Conservation (phyloP, 139 green algal species). For the Yamagishiella unicocca region DNA sequence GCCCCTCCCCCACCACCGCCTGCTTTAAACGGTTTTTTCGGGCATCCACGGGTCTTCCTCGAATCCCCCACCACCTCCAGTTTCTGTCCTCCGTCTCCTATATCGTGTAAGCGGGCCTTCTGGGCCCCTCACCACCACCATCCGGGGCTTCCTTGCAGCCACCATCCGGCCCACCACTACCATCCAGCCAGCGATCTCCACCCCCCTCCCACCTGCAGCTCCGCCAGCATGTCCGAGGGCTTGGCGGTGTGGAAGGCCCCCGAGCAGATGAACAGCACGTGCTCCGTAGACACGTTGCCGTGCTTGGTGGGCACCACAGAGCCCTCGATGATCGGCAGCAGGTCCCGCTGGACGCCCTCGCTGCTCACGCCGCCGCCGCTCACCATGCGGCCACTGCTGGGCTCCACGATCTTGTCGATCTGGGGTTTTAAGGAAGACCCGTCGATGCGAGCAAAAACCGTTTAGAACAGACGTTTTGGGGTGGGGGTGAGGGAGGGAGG, state of each 20-base stretch:
- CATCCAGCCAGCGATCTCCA: not conserved
- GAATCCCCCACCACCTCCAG: no score
- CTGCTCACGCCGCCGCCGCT: conserved; percentile 33
- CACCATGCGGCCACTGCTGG: conserved; percentile 70
- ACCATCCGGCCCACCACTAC: not conserved
- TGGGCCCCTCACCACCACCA: no score
- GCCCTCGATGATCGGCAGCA: conserved; percentile 98
- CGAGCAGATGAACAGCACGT: conserved; percentile 96
- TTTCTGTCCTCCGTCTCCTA: no score
- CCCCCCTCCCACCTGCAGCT: conserved; percentile 63
- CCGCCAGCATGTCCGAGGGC: conserved; percentile 79
- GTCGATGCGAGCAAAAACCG: no score
- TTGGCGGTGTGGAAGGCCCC: conserved; percentile 95
- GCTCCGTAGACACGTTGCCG: conserved; percentile 95
- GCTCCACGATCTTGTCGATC: conserved; percentile 96
- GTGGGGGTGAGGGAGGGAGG: no score
- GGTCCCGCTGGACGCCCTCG: conserved; percentile 95
- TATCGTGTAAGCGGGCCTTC: no score
- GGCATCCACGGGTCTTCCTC: no score
- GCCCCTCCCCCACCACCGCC: no score
- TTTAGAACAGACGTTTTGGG: no score
- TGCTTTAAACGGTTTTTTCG: no score
- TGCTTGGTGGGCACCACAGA: conserved; percentile 87
- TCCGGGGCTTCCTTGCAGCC: no score
- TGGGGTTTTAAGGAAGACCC: no score